phyloP scores from a whole-genome alignment of 2,329 filamentous ascomycete genomes.

The Beauveria sp. region DNA sequence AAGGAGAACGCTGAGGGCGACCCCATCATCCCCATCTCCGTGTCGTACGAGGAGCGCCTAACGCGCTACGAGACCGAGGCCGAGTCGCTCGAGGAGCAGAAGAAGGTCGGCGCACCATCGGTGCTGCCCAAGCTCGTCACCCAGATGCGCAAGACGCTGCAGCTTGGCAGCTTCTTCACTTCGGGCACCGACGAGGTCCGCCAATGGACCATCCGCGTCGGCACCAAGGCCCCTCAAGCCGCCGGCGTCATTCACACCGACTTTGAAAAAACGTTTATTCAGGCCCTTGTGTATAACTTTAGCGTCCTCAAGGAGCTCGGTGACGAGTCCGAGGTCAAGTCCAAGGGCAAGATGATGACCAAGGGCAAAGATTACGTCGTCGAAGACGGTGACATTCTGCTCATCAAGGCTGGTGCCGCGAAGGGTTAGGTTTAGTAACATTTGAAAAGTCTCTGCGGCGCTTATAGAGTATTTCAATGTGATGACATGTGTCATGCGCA shows the following conservation, averaged over 20 bases:
- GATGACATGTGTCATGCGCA: background rate
- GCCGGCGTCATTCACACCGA: conserved; percentile 97
- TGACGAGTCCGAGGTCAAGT: conserved; percentile 80
- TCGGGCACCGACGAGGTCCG: conserved; percentile 91
- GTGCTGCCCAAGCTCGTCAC: conserved; percentile 85
- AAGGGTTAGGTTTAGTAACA: conserved; percentile 47
- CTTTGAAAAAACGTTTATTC: conserved; percentile 99
- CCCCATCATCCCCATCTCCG: conserved; percentile 87
- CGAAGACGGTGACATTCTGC: conserved; percentile 71
- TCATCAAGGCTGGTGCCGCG: conserved; percentile 85
- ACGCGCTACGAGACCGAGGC: conserved; percentile 71
- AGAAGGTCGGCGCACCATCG: conserved; percentile 79
- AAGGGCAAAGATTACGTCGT: conserved; percentile 97
- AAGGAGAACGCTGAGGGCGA: conserved; percentile 83
- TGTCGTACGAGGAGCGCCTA: conserved; percentile 87
- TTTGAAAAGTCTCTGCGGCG: background rate
- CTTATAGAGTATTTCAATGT: conserved; percentile 12
- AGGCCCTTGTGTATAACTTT: conserved; percentile 92
- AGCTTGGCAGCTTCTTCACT: conserved; percentile 95
- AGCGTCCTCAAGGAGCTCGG: conserved; percentile 72
- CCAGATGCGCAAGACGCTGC: conserved; percentile 86
- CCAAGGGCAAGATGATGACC: conserved; percentile 94
- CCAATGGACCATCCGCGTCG: conserved; percentile 95
- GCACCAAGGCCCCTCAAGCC: conserved; percentile 94
- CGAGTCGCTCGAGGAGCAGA: conserved; percentile 76